Percentiles rank a stretch among this genome's conserved stretches.
phyloP scores from a whole-genome alignment of 2,329 filamentous ascomycete species.

The Chaetothyriales sp. region DNA sequence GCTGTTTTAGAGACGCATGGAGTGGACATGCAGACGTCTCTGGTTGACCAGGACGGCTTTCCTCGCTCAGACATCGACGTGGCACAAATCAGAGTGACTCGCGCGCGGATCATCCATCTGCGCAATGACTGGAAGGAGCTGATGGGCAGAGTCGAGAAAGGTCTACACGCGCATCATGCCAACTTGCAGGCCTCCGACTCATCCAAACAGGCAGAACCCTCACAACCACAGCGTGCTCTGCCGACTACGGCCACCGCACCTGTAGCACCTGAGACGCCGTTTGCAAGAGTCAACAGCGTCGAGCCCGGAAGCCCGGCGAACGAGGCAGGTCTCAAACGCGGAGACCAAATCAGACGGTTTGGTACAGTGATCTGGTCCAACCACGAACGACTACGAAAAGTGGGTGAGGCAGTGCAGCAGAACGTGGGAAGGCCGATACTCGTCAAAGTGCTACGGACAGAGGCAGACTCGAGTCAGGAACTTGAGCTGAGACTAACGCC shows the following conservation, averaged over 20 bases:
- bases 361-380: conserved; percentile 73
- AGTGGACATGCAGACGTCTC: conserved; percentile 78
- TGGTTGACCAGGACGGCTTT: conserved; percentile 81
- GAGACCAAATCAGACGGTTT: conserved; percentile 73
- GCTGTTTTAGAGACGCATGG: conserved; percentile 66
- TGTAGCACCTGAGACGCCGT: conserved; percentile 43
- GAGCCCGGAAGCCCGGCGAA: conserved; percentile 67
- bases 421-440: conserved; percentile 57
- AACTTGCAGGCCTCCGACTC: conserved; percentile 35
- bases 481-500: conserved; percentile 62
- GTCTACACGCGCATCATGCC: conserved; percentile 85
- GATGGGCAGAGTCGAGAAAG: conserved; percentile 70
- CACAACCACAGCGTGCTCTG: conserved; percentile 9
- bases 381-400: conserved; percentile 70
- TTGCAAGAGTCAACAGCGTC: conserved; percentile 83
- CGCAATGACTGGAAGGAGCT: conserved; percentile 87
- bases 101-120: conserved; percentile 74
- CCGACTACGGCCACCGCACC: conserved; percentile 9
- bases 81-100: conserved; percentile 86
- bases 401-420: conserved; percentile 78
- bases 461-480: conserved; percentile 27
- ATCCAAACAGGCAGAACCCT: conserved; percentile 18
- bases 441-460: conserved; percentile 12
- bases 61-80: conserved; percentile 89
- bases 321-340: conserved; percentile 62